Evolutionary conservation across 2,329 filamentous ascomycete species (phyloP).

Genomic region (Chaetomiaceae sp.): DNA sequence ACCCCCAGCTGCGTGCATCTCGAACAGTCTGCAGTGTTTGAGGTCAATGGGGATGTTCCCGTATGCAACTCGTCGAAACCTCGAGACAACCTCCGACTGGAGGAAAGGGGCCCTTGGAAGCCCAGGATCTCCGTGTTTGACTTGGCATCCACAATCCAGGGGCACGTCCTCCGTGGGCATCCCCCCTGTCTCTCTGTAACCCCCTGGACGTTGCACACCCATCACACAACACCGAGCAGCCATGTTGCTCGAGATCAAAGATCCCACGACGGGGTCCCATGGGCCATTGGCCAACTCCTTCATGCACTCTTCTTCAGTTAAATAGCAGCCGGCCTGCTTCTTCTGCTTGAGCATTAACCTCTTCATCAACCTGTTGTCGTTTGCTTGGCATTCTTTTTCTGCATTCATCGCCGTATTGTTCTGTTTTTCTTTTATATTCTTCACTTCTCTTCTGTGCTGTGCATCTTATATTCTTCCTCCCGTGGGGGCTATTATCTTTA

Average conservation of each 20-base stretch:
- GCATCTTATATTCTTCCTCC: constrained; percentile 6
- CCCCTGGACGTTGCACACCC: constrained; percentile 14
- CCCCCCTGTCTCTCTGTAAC: constrained; percentile 13
- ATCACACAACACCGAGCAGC: constrained; percentile 12
- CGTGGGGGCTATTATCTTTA: not conserved
- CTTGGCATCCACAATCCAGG: constrained; percentile 22
- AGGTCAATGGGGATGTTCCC: constrained; percentile 20
- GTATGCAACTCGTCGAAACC: constrained; percentile 22
- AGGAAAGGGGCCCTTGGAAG: constrained; percentile 14
- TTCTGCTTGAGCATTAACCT: constrained; percentile 10
- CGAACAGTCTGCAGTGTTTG: constrained; percentile 16
- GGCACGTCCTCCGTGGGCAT: constrained; percentile 4
- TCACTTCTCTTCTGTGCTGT: constrained; percentile 11
- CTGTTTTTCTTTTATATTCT: constrained; percentile 6
- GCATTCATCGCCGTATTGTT: constrained; percentile 6
- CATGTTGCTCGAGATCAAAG: constrained; percentile 12
- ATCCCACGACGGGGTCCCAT: constrained; percentile 9
- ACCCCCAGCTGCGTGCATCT: constrained; percentile 3
- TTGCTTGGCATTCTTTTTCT: constrained; percentile 11
- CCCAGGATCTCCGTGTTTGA: constrained; percentile 22
- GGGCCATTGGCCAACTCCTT: constrained; percentile 12
- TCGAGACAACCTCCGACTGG: constrained; percentile 17
- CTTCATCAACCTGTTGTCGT: constrained; percentile 13
- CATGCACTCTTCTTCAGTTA: constrained; percentile 22
- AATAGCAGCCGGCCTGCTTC: constrained; percentile 20